phyloP scores from a whole-genome alignment of 768 basidiomycete genomes.

The Rhizopogon sp. region DNA sequence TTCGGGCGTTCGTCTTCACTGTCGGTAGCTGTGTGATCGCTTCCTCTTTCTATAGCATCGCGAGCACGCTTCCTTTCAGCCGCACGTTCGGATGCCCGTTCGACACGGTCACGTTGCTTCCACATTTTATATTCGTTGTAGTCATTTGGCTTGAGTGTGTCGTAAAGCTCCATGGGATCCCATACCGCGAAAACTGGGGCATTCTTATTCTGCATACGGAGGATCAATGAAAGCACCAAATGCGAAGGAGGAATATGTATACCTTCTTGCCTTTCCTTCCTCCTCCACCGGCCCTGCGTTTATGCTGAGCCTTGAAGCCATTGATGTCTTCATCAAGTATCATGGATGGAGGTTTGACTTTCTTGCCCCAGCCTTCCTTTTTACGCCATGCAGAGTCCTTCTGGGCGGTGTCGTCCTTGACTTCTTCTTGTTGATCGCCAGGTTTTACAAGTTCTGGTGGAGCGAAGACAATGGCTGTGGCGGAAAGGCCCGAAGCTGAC shows the following conservation, averaged over 20 bases:
- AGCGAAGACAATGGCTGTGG: constrained; percentile 66
- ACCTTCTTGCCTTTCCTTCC: constrained; percentile 60
- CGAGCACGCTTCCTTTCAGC: constrained; percentile 56
- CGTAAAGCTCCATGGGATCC: constrained; percentile 80
- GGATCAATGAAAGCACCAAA: constrained; percentile 1
- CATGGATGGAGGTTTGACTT: constrained; percentile 89
- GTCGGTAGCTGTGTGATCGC: constrained; percentile 61
- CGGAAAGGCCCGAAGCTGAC: constrained; percentile 31
- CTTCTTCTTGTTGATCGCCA: constrained; percentile 20
- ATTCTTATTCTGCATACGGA: constrained; percentile 51
- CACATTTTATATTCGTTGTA: constrained; percentile 85
- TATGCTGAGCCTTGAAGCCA: constrained; percentile 64
- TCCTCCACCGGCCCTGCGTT: constrained; percentile 47
- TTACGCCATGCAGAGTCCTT: constrained; percentile 33
- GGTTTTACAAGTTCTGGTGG: constrained; percentile 50
- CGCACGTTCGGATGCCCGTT: constrained; percentile 57
- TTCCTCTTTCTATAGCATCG: constrained; percentile 40
- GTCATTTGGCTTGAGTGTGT: constrained; percentile 80
- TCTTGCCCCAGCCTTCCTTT: constrained; percentile 75
- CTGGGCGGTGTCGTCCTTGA: constrained; percentile 22
- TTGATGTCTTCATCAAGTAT: constrained; percentile 86
- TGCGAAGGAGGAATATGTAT: constrained; percentile 5
- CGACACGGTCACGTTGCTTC: constrained; percentile 72
- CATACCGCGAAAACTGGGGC: constrained; percentile 48
- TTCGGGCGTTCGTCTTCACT: constrained; percentile 64